A percentile compares a stretch with the other conserved stretches of the same genome.
Conservation (phyloP, 257 asterid genomes). For the Apocynum venetum region DNA sequence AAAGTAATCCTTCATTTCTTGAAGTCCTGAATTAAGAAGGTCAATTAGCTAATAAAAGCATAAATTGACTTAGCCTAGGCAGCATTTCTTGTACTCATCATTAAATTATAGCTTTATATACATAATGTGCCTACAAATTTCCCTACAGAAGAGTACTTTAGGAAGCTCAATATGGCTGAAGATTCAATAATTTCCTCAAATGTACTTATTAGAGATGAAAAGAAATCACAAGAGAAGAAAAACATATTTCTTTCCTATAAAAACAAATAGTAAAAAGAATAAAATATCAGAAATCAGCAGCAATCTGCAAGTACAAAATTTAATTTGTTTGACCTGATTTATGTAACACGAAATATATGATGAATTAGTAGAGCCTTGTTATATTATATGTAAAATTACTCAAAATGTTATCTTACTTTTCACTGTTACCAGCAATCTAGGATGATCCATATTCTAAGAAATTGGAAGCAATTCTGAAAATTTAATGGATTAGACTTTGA, state of each 20-base stretch:
- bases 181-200: background rate
- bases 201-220: background rate
- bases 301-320: background rate
- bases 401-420: background rate
- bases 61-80: background rate
- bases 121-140: background rate
- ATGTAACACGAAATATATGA: background rate
- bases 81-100: background rate
- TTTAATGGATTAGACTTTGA: background rate
- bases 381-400: background rate
- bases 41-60: background rate
- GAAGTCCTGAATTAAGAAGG: background rate
- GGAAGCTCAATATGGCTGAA: background rate
- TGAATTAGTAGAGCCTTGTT: background rate
- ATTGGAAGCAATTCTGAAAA: background rate
- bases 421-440: background rate
- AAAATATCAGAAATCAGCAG: background rate
- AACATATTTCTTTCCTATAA: background rate
- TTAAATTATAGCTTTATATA: background rate
- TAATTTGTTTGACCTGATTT: background rate
- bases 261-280: background rate
- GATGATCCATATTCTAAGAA: background rate
- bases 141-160: background rate
- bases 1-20: conserved; percentile 5
- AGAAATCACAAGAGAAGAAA: background rate